These are phyloP conservation scores for Xylaria flabelliformis DNA, from an alignment of 495 filamentous ascomycete species.

Conservation along the genomic window DNA sequence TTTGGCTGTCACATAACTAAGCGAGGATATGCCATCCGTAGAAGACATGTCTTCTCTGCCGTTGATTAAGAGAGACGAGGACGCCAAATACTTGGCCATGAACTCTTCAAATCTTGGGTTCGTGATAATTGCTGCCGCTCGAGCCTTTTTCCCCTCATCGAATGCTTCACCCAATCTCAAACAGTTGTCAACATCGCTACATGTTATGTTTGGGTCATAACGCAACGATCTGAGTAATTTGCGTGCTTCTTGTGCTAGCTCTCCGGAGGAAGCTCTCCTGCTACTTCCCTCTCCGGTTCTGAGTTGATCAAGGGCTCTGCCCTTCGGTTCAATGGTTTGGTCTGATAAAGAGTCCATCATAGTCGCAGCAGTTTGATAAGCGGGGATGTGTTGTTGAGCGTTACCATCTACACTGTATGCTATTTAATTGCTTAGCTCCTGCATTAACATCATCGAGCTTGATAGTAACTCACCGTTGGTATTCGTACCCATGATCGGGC, in stretches of 20 bases:
- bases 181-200: conserved; percentile 6
- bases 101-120: conserved; percentile 10
- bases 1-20: conserved; percentile 13
- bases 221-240: background rate
- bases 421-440: background rate
- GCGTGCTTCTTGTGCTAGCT: background rate
- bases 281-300: background rate
- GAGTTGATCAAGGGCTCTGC: too few relatives aligned
- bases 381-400: background rate
- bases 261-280: background rate
- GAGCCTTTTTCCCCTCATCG: conserved; percentile 1
- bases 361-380: background rate
- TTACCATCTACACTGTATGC: too few relatives aligned
- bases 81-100: background rate
- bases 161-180: background rate
- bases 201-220: background rate
- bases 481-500: background rate
- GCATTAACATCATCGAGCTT: background rate
- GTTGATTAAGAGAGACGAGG: conserved; percentile 11
- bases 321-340: background rate
- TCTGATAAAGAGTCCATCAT: background rate
- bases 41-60: conserved; percentile 15
- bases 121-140: background rate
- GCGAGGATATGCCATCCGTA: background rate
- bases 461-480: background rate